Evolutionary conservation across 805 yeast species (phyloP).

Genomic region (Barnettozyma pratensis): DNA sequence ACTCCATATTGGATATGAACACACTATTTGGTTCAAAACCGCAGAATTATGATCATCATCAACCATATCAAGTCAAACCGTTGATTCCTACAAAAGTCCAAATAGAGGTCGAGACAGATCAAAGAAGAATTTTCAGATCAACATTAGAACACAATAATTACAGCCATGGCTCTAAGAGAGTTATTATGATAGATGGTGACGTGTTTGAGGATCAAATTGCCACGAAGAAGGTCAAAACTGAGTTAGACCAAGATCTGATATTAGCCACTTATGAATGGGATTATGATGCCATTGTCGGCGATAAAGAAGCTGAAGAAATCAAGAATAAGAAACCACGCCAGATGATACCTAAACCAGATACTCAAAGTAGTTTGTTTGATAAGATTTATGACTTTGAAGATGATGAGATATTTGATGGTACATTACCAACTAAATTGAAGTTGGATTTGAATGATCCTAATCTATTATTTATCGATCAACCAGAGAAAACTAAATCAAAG

Average conservation of each 20-base stretch:
- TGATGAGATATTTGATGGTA: constrained; percentile 72
- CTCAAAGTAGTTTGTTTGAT: constrained; percentile 1
- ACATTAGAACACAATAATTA: constrained; percentile 13
- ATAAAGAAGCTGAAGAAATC: constrained; percentile 13
- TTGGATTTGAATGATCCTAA: constrained; percentile 88
- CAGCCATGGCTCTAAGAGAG: constrained; percentile 12
- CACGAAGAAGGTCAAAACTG: constrained; percentile 12
- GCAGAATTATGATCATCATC: constrained; percentile 44
- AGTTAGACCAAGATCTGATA: constrained; percentile 44
- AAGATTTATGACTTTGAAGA: constrained; percentile 49
- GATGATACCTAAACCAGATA: constrained; percentile 2
- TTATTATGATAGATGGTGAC: constrained; percentile 13
- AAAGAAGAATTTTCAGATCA: constrained; percentile 45
- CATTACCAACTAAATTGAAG: constrained; percentile 35
- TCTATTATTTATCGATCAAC: constrained; percentile 57
- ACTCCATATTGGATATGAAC: constrained; percentile 59
- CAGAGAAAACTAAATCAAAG: constrained; percentile 13
- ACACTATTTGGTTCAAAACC: constrained; percentile 62
- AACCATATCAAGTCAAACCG: constrained; percentile 21
- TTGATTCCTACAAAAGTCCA: constrained; percentile 53
- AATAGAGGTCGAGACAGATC: constrained; percentile 62
- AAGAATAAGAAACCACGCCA: not conserved
- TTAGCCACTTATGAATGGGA: constrained; percentile 79
- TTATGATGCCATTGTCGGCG: constrained; percentile 55
- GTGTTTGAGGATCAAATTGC: constrained; percentile 10